phyloP scores from a whole-genome alignment of 495 filamentous ascomycete genomes.

The Immersiella caudata region DNA sequence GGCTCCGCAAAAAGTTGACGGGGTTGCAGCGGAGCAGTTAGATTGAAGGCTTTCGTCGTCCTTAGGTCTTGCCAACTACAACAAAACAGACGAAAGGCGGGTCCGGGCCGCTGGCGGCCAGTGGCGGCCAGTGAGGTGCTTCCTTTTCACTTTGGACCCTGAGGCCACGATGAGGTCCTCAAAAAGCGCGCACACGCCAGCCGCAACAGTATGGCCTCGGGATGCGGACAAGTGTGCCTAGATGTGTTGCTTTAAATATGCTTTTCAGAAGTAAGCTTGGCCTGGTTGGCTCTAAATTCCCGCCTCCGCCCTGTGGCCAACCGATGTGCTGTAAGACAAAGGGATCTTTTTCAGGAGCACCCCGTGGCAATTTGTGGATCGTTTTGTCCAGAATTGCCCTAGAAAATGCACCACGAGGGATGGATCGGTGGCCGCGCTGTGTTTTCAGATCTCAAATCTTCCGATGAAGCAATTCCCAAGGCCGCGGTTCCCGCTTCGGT shows the following conservation, averaged over 20 bases:
- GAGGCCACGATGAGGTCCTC: neutral
- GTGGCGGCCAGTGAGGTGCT: neutral
- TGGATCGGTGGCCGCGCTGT: neutral
- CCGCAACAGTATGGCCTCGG: neutral
- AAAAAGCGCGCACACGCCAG: neutral
- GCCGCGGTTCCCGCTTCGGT: neutral
- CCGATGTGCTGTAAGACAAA: neutral
- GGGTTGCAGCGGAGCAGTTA: neutral
- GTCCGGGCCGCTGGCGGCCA: neutral
- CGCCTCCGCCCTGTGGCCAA: neutral
- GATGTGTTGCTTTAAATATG: neutral
- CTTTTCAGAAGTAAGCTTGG: neutral
- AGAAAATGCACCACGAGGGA: too few species aligned
- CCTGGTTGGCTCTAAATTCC: neutral
- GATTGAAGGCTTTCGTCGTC: neutral
- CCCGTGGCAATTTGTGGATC: neutral
- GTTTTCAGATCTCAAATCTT: neutral
- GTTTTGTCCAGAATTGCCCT: too few species aligned
- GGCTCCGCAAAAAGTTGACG: neutral
- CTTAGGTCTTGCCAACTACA: neutral
- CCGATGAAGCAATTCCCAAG: slow-evolving; percentile 5
- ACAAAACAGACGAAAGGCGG: neutral
- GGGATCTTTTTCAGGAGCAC: neutral
- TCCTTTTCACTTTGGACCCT: neutral
- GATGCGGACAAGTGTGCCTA: neutral